Evolutionary conservation across 768 basidiomycete species (phyloP).

Genomic region (Lepiota venenata): DNA sequence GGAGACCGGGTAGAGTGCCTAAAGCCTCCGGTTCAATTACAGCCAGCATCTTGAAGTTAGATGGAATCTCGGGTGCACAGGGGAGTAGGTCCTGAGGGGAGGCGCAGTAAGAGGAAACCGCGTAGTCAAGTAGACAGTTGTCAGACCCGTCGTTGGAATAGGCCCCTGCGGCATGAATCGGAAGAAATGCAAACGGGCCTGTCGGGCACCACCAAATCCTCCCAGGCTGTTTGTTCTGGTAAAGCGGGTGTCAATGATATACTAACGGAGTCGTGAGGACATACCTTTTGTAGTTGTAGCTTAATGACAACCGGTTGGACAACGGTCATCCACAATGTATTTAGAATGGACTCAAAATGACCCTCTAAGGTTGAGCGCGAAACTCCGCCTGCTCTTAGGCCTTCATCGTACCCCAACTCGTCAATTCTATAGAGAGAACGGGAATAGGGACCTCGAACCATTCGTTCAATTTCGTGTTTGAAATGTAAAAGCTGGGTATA

Average conservation of each 20-base stretch:
- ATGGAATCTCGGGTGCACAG: neutral
- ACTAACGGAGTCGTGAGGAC: neutral
- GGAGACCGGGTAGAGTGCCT: no score
- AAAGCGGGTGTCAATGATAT: neutral
- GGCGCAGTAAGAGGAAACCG: conserved; percentile 1
- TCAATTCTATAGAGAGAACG: neutral
- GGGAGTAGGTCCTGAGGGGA: neutral
- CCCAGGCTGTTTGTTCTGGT: neutral
- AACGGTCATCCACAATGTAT: neutral
- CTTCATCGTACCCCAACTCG: neutral
- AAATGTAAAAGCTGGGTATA: neutral
- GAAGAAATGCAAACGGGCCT: neutral
- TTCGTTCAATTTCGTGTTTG: neutral
- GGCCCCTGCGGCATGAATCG: neutral
- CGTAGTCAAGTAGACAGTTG: neutral
- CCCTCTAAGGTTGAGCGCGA: neutral
- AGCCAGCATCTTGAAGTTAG: neutral
- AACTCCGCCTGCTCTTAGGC: neutral
- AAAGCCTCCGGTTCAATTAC: neutral
- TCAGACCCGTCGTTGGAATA: neutral
- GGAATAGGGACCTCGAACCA: neutral
- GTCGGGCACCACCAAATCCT: conserved; percentile 1
- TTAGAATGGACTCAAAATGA: neutral
- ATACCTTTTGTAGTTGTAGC: neutral
- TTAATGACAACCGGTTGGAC: neutral